Evolutionary conservation across 192 early-diverging fungal species (phyloP).

Genomic region (Coemansia sp.): DNA sequence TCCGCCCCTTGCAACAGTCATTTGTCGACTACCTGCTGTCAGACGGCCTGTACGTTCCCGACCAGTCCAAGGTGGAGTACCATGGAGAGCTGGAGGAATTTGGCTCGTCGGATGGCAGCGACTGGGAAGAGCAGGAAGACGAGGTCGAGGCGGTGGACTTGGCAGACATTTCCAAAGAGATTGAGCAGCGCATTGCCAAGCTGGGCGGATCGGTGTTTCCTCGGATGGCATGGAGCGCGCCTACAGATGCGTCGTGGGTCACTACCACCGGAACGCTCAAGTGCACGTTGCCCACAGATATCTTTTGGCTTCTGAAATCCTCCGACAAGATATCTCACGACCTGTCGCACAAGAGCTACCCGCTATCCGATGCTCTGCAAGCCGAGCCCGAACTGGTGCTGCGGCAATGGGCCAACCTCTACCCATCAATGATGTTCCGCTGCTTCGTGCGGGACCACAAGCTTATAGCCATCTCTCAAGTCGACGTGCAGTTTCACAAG

Average conservation of each 20-base stretch:
- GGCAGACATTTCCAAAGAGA: slow-evolving; percentile 27
- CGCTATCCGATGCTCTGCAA: slow-evolving; percentile 27
- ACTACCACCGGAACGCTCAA: slow-evolving; percentile 71
- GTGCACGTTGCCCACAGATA: slow-evolving; percentile 74
- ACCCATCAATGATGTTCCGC: slow-evolving; percentile 92
- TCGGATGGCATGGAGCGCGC: slow-evolving; percentile 94
- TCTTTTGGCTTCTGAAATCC: slow-evolving; percentile 86
- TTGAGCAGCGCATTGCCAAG: slow-evolving; percentile 64
- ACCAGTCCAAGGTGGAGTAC: slow-evolving; percentile 41
- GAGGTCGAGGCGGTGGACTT: slow-evolving; percentile 10
- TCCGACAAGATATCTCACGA: slow-evolving; percentile 91
- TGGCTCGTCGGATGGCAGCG: slow-evolving; percentile 29
- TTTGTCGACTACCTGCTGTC: slow-evolving; percentile 83
- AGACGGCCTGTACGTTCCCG: slow-evolving; percentile 84
- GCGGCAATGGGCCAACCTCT: slow-evolving; percentile 84
- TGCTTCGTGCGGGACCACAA: slow-evolving; percentile 80
- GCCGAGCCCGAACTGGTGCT: slow-evolving; percentile 71
- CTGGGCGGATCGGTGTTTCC: slow-evolving; percentile 86
- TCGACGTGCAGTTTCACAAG: slow-evolving; percentile 82
- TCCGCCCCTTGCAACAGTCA: slow-evolving; percentile 65
- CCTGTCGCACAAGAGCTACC: slow-evolving; percentile 70
- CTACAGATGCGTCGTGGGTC: slow-evolving; percentile 93
- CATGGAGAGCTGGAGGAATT: slow-evolving; percentile 22
- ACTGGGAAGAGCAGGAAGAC: slow-evolving; percentile 44
- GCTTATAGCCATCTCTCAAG: slow-evolving; percentile 80